Conservation (phyloP, 2,329 filamentous ascomycete species). For the Monilinia aucupariae region DNA sequence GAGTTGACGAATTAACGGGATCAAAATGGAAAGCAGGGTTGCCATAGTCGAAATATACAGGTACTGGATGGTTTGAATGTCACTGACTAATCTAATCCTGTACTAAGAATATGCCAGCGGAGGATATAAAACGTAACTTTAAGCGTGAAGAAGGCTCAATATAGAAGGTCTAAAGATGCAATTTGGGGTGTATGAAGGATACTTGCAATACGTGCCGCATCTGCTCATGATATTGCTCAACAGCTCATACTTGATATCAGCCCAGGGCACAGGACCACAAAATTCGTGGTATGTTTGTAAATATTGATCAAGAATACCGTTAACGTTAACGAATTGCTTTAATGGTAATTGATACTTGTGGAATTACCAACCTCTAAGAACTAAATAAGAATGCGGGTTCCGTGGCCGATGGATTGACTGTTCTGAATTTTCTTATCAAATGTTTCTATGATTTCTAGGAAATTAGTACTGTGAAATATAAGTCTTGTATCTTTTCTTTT, state of each 20-base stretch:
- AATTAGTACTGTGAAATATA: neutral
- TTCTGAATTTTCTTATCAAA: neutral
- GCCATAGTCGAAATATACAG: fast-evolving
- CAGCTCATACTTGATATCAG: neutral
- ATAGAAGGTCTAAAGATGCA: too few species aligned
- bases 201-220: neutral
- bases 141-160: neutral
- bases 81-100: fast-evolving
- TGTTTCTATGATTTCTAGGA: neutral
- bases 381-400: neutral
- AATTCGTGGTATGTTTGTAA: fast-evolving
- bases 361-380: neutral
- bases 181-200: neutral
- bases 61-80: neutral
- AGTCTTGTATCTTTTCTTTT: neutral
- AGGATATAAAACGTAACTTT: neutral
- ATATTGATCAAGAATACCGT: neutral
- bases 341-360: neutral
- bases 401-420: neutral
- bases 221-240: neutral
- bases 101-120: neutral
- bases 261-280: fast-evolving
- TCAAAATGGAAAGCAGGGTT: neutral
- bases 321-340: neutral
- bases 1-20: neutral